Evolutionary conservation across 495 filamentous ascomycete species (phyloP), one percentile per base, ranked within the genome.

Genomic region (Penicillium paradoxum): DNA sequence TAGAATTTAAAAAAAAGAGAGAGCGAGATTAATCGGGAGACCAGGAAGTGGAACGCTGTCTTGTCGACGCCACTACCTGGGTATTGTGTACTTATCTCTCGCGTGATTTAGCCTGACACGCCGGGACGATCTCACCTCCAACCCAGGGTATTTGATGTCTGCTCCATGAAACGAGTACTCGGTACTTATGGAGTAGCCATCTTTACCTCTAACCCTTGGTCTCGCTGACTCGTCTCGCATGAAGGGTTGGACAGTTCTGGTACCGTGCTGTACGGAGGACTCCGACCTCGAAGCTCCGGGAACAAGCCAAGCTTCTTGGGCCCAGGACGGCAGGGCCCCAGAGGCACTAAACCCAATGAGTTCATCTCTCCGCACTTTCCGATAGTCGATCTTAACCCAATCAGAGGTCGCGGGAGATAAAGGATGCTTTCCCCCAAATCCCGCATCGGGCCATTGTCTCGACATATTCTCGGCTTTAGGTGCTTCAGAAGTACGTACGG

Each of bases 341-440:
- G 50, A 42, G 43, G 24, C 49, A 53, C 59, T 60, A 57, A 27
- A 21, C 57, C 40, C 51, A 33, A 60, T 60, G 22, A 29, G 57
- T 47, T 27, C 11, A 21, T 29, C 51, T 58, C 60, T 64, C 61
- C 61, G 61, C 58, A 64, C 55, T 62, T 42, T 41, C 36, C 37
- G 61, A 64, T 61, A 58, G 52, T 24, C 41, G 47, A 48, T 46
- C 47, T 3, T 54, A 39, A 13, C 40, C 61, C 55, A 61, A 64
- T 61, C 39, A 50, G 21, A 25, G 6, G 15, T 19, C 32, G 15
- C 24, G 34, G 19, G 25, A 45, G 27, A 55, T 55, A 56, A 54
- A 49, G 34, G 6, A 29, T 32, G 4, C 25, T 22, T 49, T n/a
- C n/a, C 18, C 39, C 21, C 9, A 41, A 14, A 9, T 27, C 25